phyloP scores from a whole-genome alignment of 2,329 filamentous ascomycete species.

The Ambrosiella beaveri region DNA sequence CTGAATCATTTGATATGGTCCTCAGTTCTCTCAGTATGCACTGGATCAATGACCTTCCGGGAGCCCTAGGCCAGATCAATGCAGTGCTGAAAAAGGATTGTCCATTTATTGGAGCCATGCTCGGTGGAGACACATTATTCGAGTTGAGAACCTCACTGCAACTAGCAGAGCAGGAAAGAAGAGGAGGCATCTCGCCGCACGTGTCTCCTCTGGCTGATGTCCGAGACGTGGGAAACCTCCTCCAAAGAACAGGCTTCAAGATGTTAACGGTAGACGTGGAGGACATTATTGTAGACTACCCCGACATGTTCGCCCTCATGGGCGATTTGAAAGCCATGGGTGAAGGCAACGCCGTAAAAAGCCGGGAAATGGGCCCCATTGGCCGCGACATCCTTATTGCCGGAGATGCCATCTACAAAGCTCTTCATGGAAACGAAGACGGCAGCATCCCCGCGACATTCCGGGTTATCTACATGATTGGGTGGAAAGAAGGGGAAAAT shows the following conservation, averaged over 20 bases:
- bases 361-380: conserved; percentile 65
- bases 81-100: conserved; percentile 72
- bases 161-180: conserved; percentile 74
- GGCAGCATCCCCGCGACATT: conserved; percentile 76
- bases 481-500: conserved; percentile 72
- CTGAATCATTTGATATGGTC: conserved; percentile 72
- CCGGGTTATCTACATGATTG: conserved; percentile 94
- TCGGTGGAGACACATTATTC: conserved; percentile 84
- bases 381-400: conserved; percentile 72
- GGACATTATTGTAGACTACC: conserved; percentile 91
- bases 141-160: conserved; percentile 88
- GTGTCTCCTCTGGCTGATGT: conserved; percentile 87
- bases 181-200: conserved; percentile 81
- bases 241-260: conserved; percentile 81
- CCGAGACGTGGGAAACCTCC: conserved; percentile 70
- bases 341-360: conserved; percentile 74
- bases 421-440: conserved; percentile 69
- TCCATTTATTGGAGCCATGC: conserved; percentile 90
- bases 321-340: conserved; percentile 91
- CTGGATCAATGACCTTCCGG: conserved; percentile 94
- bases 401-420: conserved; percentile 72
- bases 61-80: conserved; percentile 70
- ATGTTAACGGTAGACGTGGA: conserved; percentile 94
- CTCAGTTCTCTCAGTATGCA: conserved; percentile 80
- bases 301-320: conserved; percentile 80